phyloP scores from a whole-genome alignment of 202 grass and related monocot species.

The Setaria viridis region DNA sequence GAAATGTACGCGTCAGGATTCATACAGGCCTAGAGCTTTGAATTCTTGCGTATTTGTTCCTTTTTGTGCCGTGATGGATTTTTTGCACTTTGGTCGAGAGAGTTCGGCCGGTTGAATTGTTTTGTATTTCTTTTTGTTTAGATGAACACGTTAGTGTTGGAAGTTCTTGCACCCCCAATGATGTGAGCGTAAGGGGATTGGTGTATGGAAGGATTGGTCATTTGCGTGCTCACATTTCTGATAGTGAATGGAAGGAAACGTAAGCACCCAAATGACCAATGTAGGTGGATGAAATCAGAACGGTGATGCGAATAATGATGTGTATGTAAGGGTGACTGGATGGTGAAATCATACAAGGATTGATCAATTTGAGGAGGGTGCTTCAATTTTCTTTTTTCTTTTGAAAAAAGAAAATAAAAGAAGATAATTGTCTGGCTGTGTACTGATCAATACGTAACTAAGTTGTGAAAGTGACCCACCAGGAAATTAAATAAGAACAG shows the following conservation, averaged over 20 bases:
- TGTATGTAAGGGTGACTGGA: constrained; percentile 15
- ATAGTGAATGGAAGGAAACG: background rate
- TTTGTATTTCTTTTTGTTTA: background rate
- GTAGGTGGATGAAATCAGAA: constrained; percentile 17
- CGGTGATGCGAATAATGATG: constrained; percentile 4
- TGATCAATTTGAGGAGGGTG: background rate
- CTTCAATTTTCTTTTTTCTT: background rate
- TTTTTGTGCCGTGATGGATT: constrained; percentile 7
- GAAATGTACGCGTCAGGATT: constrained; percentile 56
- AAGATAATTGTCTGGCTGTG: constrained; percentile 9
- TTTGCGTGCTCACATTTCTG: constrained; percentile 29
- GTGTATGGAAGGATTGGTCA: constrained; percentile 1
- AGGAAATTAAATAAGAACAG: background rate
- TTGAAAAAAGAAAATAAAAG: too few species aligned
- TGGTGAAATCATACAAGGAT: constrained; percentile 32
- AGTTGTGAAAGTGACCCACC: background rate
- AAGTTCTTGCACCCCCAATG: constrained; percentile 25
- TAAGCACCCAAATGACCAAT: constrained; percentile 4
- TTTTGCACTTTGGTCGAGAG: constrained; percentile 45
- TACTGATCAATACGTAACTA: background rate
- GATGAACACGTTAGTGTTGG: constrained; percentile 29
- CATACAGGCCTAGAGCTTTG: background rate
- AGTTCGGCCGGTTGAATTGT: constrained; percentile 7
- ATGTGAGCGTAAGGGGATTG: constrained; percentile 19
- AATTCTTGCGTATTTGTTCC: background rate